phyloP scores from a whole-genome alignment of 805 yeast genomes.

The Maudiozyma bulderi region DNA sequence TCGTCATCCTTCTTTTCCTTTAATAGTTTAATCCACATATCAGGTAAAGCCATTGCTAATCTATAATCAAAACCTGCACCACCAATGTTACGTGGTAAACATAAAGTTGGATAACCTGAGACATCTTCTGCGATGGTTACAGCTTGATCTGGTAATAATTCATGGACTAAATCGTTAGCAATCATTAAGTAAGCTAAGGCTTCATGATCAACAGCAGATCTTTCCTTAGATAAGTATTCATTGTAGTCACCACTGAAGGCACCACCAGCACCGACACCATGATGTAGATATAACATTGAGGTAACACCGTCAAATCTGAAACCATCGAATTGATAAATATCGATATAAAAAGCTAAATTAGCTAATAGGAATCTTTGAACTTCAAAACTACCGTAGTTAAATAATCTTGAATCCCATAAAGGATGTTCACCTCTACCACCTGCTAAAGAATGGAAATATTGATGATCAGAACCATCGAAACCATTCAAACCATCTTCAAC shows the following conservation, averaged over 20 bases:
- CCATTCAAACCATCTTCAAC: constrained; percentile 86
- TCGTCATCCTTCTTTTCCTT: constrained; percentile 80
- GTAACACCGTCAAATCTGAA: constrained; percentile 97
- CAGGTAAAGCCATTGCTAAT: constrained; percentile 94
- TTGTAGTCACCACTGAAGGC: constrained; percentile 88
- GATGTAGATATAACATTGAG: constrained; percentile 83
- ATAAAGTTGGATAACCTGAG: constrained; percentile 92
- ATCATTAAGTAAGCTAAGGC: constrained; percentile 81
- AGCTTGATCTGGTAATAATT: constrained; percentile 43
- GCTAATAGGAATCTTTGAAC: constrained; percentile 78
- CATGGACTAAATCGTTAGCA: constrained; percentile 70
- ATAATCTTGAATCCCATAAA: constrained; percentile 93
- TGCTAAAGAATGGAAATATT: constrained; percentile 67
- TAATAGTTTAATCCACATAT: constrained; percentile 94
- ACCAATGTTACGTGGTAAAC: constrained; percentile 62
- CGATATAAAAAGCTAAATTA: constrained; percentile 74
- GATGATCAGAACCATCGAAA: constrained; percentile 93
- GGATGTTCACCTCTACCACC: constrained; percentile 86
- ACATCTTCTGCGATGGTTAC: constrained; percentile 93
- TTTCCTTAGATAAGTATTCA: constrained; percentile 67
- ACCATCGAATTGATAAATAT: constrained; percentile 83
- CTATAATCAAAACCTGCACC: constrained; percentile 94
- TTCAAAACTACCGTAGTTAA: constrained; percentile 86
- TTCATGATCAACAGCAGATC: constrained; percentile 72
- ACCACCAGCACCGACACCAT: constrained; percentile 75